phyloP scores from a whole-genome alignment of 148 eudicot species.

The Dysphania ambrosioides region DNA sequence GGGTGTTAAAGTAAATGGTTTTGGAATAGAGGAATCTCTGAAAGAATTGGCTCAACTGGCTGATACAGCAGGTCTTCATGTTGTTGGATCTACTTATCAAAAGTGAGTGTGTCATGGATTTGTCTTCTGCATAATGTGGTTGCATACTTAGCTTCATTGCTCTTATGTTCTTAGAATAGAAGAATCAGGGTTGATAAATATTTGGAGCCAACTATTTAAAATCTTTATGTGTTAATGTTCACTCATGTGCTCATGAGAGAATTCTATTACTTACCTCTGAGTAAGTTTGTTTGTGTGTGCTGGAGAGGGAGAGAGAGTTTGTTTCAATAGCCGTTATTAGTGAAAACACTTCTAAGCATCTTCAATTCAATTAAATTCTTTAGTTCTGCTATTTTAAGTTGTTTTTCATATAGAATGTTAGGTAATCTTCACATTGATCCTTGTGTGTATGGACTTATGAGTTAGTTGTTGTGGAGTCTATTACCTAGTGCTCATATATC shows the following conservation, averaged over 20 bases:
- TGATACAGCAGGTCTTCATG: slow-evolving; percentile 91
- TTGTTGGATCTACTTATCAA: slow-evolving; percentile 84
- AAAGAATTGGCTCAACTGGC: slow-evolving; percentile 87
- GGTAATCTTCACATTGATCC: not conserved
- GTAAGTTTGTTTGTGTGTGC: too few relatives aligned
- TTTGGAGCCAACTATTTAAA: not conserved
- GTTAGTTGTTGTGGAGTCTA: not conserved
- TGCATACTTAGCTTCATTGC: not conserved
- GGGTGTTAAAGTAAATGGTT: slow-evolving; percentile 49
- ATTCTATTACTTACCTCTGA: too few relatives aligned
- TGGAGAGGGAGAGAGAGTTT: too few relatives aligned
- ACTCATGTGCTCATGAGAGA: too few relatives aligned
- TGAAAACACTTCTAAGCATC: not conserved
- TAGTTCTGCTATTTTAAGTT: not conserved
- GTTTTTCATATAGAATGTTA: too few relatives aligned
- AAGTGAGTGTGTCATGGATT: slow-evolving; percentile 49
- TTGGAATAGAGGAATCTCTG: slow-evolving; percentile 88
- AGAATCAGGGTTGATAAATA: not conserved
- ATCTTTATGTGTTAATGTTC: too few relatives aligned
- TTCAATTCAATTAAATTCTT: not conserved
- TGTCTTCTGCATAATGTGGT: not conserved
- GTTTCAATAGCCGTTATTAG: not conserved
- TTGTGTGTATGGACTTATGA: not conserved
- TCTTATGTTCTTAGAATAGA: not conserved
- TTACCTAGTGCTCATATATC: not conserved